Conservation (phyloP, 108 stramenopile genomes). For the Nitzschia sp. region DNA sequence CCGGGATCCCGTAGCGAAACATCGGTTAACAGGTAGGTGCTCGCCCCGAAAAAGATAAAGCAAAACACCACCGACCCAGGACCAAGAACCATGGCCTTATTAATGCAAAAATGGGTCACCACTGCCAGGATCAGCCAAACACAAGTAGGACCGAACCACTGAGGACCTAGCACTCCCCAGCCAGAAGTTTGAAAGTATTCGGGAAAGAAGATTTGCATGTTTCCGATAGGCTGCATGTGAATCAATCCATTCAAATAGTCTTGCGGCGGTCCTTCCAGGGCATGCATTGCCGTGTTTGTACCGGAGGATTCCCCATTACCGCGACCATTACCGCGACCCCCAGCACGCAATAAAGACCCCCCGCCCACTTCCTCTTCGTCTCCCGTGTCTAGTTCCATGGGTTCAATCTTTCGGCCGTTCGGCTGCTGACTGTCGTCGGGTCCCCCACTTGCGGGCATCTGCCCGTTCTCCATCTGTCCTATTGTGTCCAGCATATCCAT, state of each 20-base stretch:
- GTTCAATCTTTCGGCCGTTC: neutral
- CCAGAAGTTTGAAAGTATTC: constrained; percentile 45
- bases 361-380: neutral
- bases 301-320: neutral
- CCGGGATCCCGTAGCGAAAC: constrained; percentile 73
- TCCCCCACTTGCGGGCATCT: neutral
- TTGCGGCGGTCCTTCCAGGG: neutral
- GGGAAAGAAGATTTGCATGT: constrained; percentile 64
- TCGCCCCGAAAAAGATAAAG: constrained; percentile 45
- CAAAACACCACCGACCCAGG: constrained; percentile 48
- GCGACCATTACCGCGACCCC: neutral
- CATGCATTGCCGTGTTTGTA: neutral
- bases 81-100: constrained; percentile 33
- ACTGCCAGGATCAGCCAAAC: constrained; percentile 46
- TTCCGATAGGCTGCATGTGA: constrained; percentile 35
- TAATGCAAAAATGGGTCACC: constrained; percentile 54
- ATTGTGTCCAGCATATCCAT: too few species aligned
- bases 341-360: neutral
- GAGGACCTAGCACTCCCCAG: constrained; percentile 80
- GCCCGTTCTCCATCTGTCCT: neutral
- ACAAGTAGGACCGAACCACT: constrained; percentile 73
- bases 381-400: neutral
- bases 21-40: constrained; percentile 40
- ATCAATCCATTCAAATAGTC: constrained; percentile 7
- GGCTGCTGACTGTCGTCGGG: neutral